A percentile compares a stretch with the other conserved stretches of the same genome.
These are phyloP conservation scores for Penicillium sp. DNA, from an alignment of 2,329 filamentous ascomycete genomes.

Conservation along the genomic window DNA sequence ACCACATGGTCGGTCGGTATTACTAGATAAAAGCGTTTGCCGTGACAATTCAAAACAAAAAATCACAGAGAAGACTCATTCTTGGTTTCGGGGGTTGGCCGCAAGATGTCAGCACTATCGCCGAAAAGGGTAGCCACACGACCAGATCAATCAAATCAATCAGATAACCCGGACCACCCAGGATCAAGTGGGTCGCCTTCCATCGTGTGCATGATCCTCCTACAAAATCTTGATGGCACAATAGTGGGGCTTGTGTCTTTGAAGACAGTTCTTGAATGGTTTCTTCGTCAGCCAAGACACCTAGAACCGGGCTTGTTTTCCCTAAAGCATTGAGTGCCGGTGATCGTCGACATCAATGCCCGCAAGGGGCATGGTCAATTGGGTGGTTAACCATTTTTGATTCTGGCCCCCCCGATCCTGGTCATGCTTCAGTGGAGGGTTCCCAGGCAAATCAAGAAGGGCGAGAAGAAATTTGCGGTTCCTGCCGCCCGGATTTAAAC, in stretches of 20 bases:
- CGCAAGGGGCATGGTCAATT: neutral
- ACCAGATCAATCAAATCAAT: constrained; percentile 13
- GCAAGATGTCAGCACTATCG: constrained; percentile 2
- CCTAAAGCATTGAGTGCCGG: neutral
- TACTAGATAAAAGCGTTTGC: neutral
- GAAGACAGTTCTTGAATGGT: neutral
- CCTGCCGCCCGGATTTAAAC: neutral
- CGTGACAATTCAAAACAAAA: neutral
- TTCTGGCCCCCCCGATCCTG: neutral
- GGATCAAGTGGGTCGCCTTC: neutral
- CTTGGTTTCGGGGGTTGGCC: neutral
- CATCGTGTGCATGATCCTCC: neutral
- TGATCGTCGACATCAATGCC: neutral
- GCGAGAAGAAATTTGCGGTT: neutral
- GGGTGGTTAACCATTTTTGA: neutral
- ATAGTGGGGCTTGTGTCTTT: neutral
- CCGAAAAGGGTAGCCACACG: neutral
- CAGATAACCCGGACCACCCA: constrained; percentile 14
- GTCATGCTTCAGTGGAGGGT: neutral
- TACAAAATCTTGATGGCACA: neutral
- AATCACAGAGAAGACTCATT: neutral
- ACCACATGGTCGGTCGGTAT: neutral
- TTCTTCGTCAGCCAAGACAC: neutral
- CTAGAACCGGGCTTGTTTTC: neutral
- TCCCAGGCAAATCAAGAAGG: neutral